Percentiles rank a stretch among this genome's conserved stretches.
These are phyloP conservation scores for Capsella rubella DNA, from an alignment of 441 rosid species.

Conservation along the genomic window DNA sequence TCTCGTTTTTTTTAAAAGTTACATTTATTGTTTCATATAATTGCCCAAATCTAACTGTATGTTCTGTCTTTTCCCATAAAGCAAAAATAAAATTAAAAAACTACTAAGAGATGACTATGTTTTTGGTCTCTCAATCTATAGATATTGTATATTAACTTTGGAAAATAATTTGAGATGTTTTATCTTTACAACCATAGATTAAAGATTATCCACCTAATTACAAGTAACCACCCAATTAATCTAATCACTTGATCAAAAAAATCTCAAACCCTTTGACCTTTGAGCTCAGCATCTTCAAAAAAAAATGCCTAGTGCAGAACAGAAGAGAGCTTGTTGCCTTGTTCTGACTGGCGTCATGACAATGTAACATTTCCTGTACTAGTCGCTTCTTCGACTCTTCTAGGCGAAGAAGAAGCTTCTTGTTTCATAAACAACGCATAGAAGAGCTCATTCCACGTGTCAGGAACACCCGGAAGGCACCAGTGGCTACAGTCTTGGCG, in stretches of 20 bases:
- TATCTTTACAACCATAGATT: constrained; percentile 37
- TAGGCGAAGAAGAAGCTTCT: constrained; percentile 32
- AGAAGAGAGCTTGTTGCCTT: constrained; percentile 29
- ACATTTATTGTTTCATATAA: no score
- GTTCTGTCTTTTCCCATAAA: no score
- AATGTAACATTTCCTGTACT: constrained; percentile 38
- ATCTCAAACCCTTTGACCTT: constrained; percentile 29
- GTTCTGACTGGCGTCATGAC: constrained; percentile 29
- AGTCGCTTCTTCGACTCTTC: constrained; percentile 16
- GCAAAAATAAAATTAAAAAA: no score
- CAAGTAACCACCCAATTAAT: constrained; percentile 33
- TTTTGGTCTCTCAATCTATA: neutral
- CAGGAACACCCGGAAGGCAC: constrained; percentile 98
- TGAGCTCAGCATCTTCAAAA: constrained; percentile 17
- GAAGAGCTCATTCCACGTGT: constrained; percentile 90
- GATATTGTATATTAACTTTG: neutral
- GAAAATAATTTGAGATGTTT: neutral
- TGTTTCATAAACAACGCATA: constrained; percentile 67
- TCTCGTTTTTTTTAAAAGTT: neutral
- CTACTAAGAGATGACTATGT: no score
- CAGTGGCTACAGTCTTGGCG: constrained; percentile 99
- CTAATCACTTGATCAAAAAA: constrained; percentile 35
- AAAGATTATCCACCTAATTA: constrained; percentile 38
- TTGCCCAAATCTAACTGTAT: no score
- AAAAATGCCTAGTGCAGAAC: neutral